phyloP scores from a whole-genome alignment of 257 asterid species.

The Galeopsis tetrahit region DNA sequence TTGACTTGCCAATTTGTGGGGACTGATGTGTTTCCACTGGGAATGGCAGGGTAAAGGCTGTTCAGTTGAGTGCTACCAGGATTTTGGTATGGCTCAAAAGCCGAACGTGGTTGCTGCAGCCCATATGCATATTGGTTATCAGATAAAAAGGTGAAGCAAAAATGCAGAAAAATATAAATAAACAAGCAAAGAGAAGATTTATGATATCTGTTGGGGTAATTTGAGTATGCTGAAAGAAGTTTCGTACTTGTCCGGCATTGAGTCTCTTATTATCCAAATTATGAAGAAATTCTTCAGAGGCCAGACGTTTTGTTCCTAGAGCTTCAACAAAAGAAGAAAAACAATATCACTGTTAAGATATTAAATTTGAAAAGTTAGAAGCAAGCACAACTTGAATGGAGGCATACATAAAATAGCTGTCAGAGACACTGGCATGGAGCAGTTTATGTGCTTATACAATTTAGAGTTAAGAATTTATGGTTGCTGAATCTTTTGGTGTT shows the following conservation, averaged over 20 bases:
- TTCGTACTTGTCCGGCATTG: constrained; percentile 81
- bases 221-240: constrained; percentile 26
- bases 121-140: constrained; percentile 45
- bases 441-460: constrained; percentile 20
- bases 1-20: constrained; percentile 61
- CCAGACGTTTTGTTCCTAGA: constrained; percentile 88
- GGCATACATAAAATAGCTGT: neutral
- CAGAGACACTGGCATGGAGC: neutral
- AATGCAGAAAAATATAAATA: constrained; percentile 8
- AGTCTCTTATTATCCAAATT: constrained; percentile 85
- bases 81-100: constrained; percentile 46
- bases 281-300: constrained; percentile 80
- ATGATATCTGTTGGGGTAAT: constrained; percentile 2
- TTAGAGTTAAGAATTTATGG: neutral
- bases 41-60: constrained; percentile 46
- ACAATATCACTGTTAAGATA: constrained; percentile 27
- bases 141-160: constrained; percentile 25
- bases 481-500: neutral
- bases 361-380: constrained; percentile 30
- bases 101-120: constrained; percentile 59
- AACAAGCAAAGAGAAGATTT: neutral
- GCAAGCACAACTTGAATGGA: constrained; percentile 14
- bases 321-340: constrained; percentile 50
- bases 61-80: constrained; percentile 48
- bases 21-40: constrained; percentile 45